phyloP scores from a whole-genome alignment of 2,329 filamentous ascomycete genomes.

The Mariannaea elegans region DNA sequence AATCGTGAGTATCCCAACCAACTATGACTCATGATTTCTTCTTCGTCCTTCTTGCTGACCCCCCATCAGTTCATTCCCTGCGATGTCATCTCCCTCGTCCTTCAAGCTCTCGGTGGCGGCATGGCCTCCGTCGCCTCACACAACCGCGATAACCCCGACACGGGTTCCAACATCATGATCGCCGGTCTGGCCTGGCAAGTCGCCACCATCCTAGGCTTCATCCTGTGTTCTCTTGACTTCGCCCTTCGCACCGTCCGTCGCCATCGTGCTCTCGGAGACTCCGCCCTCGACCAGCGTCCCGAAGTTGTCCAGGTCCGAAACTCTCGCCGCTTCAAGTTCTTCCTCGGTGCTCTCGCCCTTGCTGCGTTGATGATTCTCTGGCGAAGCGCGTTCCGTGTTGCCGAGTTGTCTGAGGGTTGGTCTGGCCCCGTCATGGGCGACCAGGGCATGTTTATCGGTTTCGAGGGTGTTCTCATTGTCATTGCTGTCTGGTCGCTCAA shows the following conservation, averaged over 20 bases:
- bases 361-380: constrained; percentile 71
- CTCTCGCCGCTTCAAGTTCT: constrained; percentile 59
- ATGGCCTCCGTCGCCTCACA: constrained; percentile 56
- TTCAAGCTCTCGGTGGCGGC: constrained; percentile 69
- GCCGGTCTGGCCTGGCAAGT: constrained; percentile 71
- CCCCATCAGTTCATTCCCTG: constrained; percentile 66
- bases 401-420: constrained; percentile 73
- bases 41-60: not conserved
- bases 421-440: constrained; percentile 63
- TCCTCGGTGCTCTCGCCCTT: constrained; percentile 62
- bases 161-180: constrained; percentile 71
- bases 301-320: constrained; percentile 48
- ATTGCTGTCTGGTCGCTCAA: constrained; percentile 57
- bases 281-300: constrained; percentile 51
- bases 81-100: constrained; percentile 67
- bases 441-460: constrained; percentile 64
- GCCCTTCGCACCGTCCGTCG: constrained; percentile 51
- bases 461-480: constrained; percentile 65
- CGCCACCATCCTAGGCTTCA: constrained; percentile 64
- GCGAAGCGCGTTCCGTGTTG: constrained; percentile 71
- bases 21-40: not conserved
- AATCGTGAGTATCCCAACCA: constrained; percentile 48
- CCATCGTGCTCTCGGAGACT: constrained; percentile 44
- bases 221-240: constrained; percentile 59
- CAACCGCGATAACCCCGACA: constrained; percentile 42